These are phyloP conservation scores for Mortierella antarctica DNA, from an alignment of 192 early-diverging fungal species.

Conservation along the genomic window DNA sequence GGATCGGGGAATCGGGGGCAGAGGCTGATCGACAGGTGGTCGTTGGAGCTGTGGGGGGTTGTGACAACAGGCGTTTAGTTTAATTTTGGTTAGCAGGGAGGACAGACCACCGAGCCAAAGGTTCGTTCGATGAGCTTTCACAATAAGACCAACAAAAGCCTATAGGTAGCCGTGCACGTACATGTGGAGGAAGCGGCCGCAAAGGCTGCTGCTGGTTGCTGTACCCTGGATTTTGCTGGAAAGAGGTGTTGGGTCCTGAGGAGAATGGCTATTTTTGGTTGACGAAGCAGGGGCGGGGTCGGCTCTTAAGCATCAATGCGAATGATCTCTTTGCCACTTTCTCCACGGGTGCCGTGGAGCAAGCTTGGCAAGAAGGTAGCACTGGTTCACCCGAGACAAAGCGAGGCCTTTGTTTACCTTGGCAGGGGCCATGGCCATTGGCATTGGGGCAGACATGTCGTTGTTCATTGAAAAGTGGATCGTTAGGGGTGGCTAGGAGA, in stretches of 20 bases:
- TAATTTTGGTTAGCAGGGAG: no score
- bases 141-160: background rate
- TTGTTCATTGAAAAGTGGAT: background rate
- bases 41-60: slow-evolving; percentile 37
- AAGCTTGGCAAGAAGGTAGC: background rate
- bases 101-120: background rate
- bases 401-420: slow-evolving; percentile 1
- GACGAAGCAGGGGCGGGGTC: background rate
- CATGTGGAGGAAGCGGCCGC: slow-evolving; percentile 41
- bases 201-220: slow-evolving; percentile 22
- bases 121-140: background rate
- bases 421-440: slow-evolving; percentile 15
- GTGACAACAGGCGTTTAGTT: no score
- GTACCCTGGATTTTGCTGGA: slow-evolving; percentile 33
- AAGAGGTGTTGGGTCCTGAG: slow-evolving; percentile 4
- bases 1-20: background rate
- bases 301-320: background rate
- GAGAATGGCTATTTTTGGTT: slow-evolving; percentile 16
- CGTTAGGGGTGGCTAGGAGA: background rate
- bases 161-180: slow-evolving; percentile 2
- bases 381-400: background rate
- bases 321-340: background rate
- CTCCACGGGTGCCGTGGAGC: no score
- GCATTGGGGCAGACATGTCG: slow-evolving; percentile 8
- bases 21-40: slow-evolving; percentile 26